Evolutionary conservation across 352 stramenopile genomes (phyloP), one percentile per base, ranked within the genome.

Genomic region (Phytophthora pisi): DNA sequence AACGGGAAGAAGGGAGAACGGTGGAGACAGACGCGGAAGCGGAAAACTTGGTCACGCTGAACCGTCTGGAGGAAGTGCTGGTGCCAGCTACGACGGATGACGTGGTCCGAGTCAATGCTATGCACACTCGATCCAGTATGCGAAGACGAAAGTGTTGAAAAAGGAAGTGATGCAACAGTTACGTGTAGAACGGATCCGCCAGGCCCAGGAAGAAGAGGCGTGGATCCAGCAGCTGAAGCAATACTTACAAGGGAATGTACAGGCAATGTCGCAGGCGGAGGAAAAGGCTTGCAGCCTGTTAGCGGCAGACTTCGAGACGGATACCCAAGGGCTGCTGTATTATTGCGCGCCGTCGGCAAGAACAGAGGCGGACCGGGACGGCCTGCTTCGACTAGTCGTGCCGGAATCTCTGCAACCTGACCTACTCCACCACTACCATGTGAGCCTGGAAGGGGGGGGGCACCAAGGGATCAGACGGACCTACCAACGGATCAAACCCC

Each of bases 391-490:
- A 13, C 24, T 64, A 18, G 53, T 63, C 0, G 24, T 53, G 0
- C 47, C 61, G 1, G 42, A 46, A 5, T 51, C 54, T 0, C 2
- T 66, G 0, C 43, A 63, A 1, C 16, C 54, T 10, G 64, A 62
- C 3, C 1, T 66, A 1, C 40, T 66, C 4, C 43, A 58, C 15
- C 57, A 34, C 30, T 34, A 34, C 6, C 30, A 34, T 2, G 30
- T 34, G 7, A 71, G 57, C 15, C n/a, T 63, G 51, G 30, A 47
- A 18, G 51, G 54, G 0, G 51, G 54, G 0, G 54, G 40, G 1
- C 54, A 61, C n/a, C 54, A 52, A 18, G 54, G 54, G 15, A 51
- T 61, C 2, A 38, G 38, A 16, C 54, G 54, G 1, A 61, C 40
- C 0, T 61, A 61, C 6, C 54, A 52, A 2, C 10, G 24, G 24